phyloP scores from a whole-genome alignment of 352 stramenopile genomes.

The Globisporangium alternatum region DNA sequence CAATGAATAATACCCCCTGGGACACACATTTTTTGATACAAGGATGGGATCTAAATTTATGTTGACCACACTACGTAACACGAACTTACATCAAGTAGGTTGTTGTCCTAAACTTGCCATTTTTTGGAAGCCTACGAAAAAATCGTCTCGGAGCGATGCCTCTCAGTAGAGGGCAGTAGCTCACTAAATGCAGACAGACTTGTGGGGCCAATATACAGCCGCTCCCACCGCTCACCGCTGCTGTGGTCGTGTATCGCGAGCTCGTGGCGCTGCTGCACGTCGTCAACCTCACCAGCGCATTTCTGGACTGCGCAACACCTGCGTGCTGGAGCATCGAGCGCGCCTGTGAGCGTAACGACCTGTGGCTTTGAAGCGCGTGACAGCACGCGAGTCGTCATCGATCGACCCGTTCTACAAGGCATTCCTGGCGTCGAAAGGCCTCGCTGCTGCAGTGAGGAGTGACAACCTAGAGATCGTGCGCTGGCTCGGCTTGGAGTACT shows the following conservation, averaged over 20 bases:
- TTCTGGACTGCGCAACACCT: background rate
- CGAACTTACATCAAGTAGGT: too few relatives aligned
- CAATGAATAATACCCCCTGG: conserved; percentile 5
- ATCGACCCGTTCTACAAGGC: conserved; percentile 1
- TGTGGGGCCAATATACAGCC: too few relatives aligned
- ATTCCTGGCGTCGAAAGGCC: background rate
- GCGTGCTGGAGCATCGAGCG: background rate
- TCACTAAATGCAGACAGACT: too few relatives aligned
- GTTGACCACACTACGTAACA: background rate
- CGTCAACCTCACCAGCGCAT: too few relatives aligned
- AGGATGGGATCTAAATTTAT: background rate
- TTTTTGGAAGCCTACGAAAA: too few relatives aligned
- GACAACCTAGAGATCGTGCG: background rate
- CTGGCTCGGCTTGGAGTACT: background rate
- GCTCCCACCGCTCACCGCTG: too few relatives aligned
- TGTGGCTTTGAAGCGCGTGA: background rate
- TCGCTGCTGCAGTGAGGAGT: background rate
- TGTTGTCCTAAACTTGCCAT: too few relatives aligned
- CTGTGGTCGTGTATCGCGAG: too few relatives aligned
- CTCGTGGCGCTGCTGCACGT: too few relatives aligned
- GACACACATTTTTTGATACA: background rate
- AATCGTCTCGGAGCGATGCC: too few relatives aligned
- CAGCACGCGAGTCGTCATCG: background rate
- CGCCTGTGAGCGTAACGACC: background rate
- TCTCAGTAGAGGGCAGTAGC: too few relatives aligned